These are phyloP conservation scores for Moesziomyces sp. DNA, from an alignment of 1,284 basidiomycete species.

Conservation along the genomic window DNA sequence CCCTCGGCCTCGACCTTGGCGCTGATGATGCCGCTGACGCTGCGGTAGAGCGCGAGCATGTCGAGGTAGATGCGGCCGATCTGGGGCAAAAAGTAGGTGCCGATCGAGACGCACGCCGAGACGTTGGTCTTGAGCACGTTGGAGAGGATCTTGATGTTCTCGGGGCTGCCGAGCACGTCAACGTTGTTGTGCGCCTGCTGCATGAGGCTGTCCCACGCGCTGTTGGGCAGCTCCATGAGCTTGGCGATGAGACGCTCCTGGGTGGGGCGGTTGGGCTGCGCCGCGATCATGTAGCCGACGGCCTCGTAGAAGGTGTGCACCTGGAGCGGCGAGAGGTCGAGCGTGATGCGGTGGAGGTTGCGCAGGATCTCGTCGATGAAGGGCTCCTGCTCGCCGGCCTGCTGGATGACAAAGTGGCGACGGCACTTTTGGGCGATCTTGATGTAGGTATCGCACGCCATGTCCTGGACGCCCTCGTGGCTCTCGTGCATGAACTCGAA, in stretches of 20 bases:
- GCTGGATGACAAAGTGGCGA: conserved; percentile 98
- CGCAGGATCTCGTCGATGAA: conserved; percentile 98
- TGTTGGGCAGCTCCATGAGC: conserved; percentile 97
- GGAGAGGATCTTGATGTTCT: conserved; percentile 96
- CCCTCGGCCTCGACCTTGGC: conserved; percentile 84
- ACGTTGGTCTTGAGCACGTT: conserved; percentile 99
- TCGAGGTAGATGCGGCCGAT: conserved; percentile 96
- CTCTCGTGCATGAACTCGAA: conserved; percentile 99
- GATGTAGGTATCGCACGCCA: conserved; percentile 99
- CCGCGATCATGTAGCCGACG: conserved; percentile 98
- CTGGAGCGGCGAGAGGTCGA: conserved; percentile 93
- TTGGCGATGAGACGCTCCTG: conserved; percentile 95
- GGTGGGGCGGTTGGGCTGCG: conserved; percentile 95
- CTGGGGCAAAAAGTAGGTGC: conserved; percentile 95
- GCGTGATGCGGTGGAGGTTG: conserved; percentile 90
- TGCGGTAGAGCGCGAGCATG: conserved; percentile 98
- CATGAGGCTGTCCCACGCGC: conserved; percentile 98
- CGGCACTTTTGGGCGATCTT: conserved; percentile 99
- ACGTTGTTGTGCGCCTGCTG: conserved; percentile 91
- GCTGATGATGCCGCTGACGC: conserved; percentile 96
- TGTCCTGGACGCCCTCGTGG: conserved; percentile 99
- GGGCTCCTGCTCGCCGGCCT: conserved; percentile 95
- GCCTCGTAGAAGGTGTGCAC: conserved; percentile 78
- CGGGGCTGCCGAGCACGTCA: conserved; percentile 87
- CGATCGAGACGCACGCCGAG: conserved; percentile 95